Evolutionary conservation across 257 asterid species (phyloP).

Genomic region (Buddleja alternifolia): DNA sequence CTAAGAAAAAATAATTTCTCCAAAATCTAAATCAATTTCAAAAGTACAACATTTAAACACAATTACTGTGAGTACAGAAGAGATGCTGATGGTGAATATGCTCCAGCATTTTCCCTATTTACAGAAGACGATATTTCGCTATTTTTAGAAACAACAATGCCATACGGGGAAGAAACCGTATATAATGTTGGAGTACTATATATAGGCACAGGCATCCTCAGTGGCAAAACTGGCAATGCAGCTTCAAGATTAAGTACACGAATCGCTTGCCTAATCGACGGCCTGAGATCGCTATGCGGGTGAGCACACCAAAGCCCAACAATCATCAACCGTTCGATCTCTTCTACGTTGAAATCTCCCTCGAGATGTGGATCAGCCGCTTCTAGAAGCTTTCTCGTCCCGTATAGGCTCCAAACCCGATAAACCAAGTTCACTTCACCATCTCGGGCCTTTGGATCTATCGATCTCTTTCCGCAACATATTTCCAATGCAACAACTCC

Average conservation of each 20-base stretch:
- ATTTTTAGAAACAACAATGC: too few species aligned
- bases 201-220: constrained; percentile 40
- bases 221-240: constrained; percentile 29
- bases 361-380: constrained; percentile 21
- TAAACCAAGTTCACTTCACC: constrained; percentile 19
- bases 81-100: too few species aligned
- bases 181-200: constrained; percentile 20
- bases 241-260: constrained; percentile 21
- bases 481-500: constrained; percentile 31
- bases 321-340: constrained; percentile 21
- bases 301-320: constrained; percentile 35
- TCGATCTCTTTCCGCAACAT: constrained; percentile 9
- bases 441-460: not conserved
- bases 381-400: constrained; percentile 13
- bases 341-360: constrained; percentile 1
- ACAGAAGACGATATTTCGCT: too few species aligned
- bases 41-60: too few species aligned
- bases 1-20: too few species aligned
- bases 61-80: too few species aligned
- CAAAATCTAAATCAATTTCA: too few species aligned
- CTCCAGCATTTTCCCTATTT: too few species aligned
- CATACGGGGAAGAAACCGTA: too few species aligned
- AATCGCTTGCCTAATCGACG: constrained; percentile 33
- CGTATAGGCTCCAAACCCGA: constrained; percentile 27
- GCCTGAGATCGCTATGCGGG: constrained; percentile 21